These are phyloP conservation scores for Sungouiozyma intestinalis DNA, from an alignment of 805 yeast genomes.

Conservation along the genomic window DNA sequence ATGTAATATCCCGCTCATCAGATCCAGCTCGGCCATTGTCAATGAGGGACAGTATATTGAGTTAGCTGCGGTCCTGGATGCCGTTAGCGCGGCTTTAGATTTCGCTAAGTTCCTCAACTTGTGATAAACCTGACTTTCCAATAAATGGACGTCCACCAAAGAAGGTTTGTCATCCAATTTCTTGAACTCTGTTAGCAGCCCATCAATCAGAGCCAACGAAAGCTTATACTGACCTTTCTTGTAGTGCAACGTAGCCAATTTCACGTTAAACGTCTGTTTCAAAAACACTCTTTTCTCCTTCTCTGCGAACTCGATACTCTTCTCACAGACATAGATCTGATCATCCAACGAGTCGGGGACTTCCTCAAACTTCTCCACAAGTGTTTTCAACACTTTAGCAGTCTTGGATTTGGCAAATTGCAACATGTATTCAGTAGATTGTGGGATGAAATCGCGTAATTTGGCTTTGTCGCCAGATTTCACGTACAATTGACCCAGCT, in stretches of 20 bases:
- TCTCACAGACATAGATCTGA: slow-evolving; percentile 64
- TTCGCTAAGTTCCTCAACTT: slow-evolving; percentile 85
- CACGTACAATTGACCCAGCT: slow-evolving; percentile 65
- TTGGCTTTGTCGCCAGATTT: slow-evolving; percentile 37
- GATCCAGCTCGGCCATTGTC: slow-evolving; percentile 86
- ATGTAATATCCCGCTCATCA: slow-evolving; percentile 89
- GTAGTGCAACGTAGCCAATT: slow-evolving; percentile 67
- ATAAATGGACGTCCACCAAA: slow-evolving; percentile 86
- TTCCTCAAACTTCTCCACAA: slow-evolving; percentile 67
- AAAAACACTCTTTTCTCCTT: slow-evolving; percentile 76
- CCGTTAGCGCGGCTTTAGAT: slow-evolving; percentile 82
- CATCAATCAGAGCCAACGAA: slow-evolving; percentile 61
- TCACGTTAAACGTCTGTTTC: slow-evolving; percentile 78
- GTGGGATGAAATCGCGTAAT: slow-evolving; percentile 51
- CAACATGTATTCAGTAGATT: slow-evolving; percentile 61
- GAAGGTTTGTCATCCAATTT: slow-evolving; percentile 92
- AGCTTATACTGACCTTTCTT: slow-evolving; percentile 54
- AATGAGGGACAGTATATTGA: slow-evolving; percentile 91
- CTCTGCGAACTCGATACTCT: slow-evolving; percentile 80
- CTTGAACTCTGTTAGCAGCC: slow-evolving; percentile 74
- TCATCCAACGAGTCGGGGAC: slow-evolving; percentile 53
- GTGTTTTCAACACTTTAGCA: slow-evolving; percentile 74
- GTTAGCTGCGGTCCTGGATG: slow-evolving; percentile 96
- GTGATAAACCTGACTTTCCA: slow-evolving; percentile 84
- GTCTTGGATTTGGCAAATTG: slow-evolving; percentile 88